Percentiles rank a stretch among this genome's conserved stretches.
phyloP scores from a whole-genome alignment of 2,329 filamentous ascomycete species.

The Diplodia seriata region DNA sequence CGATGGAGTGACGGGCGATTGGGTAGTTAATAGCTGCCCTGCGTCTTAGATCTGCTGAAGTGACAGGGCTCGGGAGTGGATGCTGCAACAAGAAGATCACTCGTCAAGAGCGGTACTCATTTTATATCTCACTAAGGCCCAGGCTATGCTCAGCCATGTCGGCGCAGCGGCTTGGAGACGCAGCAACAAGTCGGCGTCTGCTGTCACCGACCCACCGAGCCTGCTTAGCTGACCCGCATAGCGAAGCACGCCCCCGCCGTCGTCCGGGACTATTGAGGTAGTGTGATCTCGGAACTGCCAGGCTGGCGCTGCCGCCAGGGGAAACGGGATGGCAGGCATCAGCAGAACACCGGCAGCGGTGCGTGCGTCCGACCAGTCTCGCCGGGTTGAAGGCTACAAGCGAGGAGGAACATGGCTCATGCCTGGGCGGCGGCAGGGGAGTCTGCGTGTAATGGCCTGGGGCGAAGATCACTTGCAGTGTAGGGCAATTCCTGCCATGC shows the following conservation, averaged over 20 bases:
- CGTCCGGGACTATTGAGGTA: slow-evolving; percentile 14
- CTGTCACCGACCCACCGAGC: slow-evolving; percentile 20
- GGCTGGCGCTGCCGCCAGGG: slow-evolving; percentile 1
- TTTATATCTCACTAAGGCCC: slow-evolving; percentile 23
- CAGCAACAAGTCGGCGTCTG: slow-evolving; percentile 7
- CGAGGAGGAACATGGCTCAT: not conserved
- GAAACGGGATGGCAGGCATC: slow-evolving; percentile 10
- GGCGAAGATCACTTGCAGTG: slow-evolving; percentile 21
- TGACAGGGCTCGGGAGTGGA: not conserved
- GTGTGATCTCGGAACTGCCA: slow-evolving; percentile 27
- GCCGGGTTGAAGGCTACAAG: not conserved
- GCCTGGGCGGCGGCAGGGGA: not conserved
- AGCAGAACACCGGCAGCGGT: slow-evolving; percentile 3
- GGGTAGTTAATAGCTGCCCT: not conserved
- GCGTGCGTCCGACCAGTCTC: not conserved
- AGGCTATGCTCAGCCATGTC: slow-evolving; percentile 23
- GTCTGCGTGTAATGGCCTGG: not conserved
- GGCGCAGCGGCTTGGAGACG: not conserved
- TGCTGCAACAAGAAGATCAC: slow-evolving; percentile 14
- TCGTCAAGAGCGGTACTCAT: not conserved
- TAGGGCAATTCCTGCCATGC: not conserved
- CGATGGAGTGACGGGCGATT: slow-evolving; percentile 4
- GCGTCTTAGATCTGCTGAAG: slow-evolving; percentile 17
- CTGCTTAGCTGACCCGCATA: slow-evolving; percentile 25
- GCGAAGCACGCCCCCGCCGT: not conserved